phyloP scores from a whole-genome alignment of 2,329 filamentous ascomycete species.

The Didymella keratinophila region DNA sequence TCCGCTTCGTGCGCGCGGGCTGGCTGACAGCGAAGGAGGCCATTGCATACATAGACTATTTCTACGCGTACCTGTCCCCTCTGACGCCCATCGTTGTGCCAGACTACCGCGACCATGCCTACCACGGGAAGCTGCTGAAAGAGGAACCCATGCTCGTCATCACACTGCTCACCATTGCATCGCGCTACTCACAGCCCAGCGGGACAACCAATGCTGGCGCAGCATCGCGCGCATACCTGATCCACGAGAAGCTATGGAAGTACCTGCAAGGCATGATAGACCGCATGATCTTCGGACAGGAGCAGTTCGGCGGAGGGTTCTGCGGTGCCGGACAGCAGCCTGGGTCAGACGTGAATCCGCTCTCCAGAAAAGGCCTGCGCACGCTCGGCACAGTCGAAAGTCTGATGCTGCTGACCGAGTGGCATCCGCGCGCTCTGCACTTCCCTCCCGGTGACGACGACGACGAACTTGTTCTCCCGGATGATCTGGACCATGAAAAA shows the following conservation, averaged over 20 bases:
- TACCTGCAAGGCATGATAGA: conserved; percentile 96
- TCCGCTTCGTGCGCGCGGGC: conserved; percentile 93
- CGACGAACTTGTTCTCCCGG: conserved; percentile 70
- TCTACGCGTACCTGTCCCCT: conserved; percentile 89
- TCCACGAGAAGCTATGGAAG: conserved; percentile 94
- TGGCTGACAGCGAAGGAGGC: conserved; percentile 96
- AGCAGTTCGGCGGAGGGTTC: conserved; percentile 90
- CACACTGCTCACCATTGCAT: conserved; percentile 89
- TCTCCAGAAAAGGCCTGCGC: conserved; percentile 72
- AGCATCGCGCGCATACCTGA: conserved; percentile 83
- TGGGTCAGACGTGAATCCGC: conserved; percentile 71
- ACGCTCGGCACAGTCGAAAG: conserved; percentile 95
- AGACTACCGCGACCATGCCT: conserved; percentile 83
- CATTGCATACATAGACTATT: conserved; percentile 94
- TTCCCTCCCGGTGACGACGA: conserved; percentile 80
- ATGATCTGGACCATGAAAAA: conserved; percentile 67
- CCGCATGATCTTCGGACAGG: conserved; percentile 92
- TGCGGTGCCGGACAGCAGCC: conserved; percentile 73
- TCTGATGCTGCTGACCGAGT: conserved; percentile 91
- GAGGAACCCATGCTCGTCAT: conserved; percentile 94
- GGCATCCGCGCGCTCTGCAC: conserved; percentile 93
- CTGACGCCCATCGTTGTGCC: conserved; percentile 93
- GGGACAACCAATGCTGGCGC: conserved; percentile 72
- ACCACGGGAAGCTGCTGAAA: conserved; percentile 79
- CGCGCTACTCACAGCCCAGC: conserved; percentile 80